A percentile compares a stretch with the other conserved stretches of the same genome.
These are phyloP conservation scores for Melanogaster broomeanus DNA, from an alignment of 768 basidiomycete species.

Conservation along the genomic window DNA sequence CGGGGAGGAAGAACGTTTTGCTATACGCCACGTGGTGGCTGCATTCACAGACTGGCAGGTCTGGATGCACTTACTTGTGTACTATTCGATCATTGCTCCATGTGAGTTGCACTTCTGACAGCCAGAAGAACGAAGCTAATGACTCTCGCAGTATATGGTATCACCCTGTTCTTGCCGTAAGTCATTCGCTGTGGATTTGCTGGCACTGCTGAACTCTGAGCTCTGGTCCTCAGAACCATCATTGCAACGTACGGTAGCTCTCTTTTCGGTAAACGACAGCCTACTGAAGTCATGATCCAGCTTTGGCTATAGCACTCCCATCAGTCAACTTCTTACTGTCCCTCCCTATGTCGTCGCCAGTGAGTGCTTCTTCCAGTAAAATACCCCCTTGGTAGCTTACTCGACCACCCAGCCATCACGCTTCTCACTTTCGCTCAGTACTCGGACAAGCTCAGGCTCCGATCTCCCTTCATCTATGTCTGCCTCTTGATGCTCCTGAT, in stretches of 20 bases:
- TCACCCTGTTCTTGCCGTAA: slow-evolving; percentile 70
- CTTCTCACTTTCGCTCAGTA: slow-evolving; percentile 53
- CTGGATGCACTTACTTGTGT: slow-evolving; percentile 12
- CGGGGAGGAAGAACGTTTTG: slow-evolving; percentile 66
- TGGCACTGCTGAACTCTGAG: background rate
- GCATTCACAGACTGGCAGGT: slow-evolving; percentile 69
- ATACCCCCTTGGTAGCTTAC: background rate
- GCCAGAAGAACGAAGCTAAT: too few relatives aligned
- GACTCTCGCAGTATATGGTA: slow-evolving; percentile 58
- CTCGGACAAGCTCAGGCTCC: slow-evolving; percentile 57
- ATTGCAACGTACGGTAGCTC: slow-evolving; percentile 45
- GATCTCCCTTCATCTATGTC: slow-evolving; percentile 59
- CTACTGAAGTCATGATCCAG: slow-evolving; percentile 30
- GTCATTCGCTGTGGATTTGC: slow-evolving; percentile 23
- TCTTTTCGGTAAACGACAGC: background rate
- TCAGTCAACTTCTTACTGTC: slow-evolving; percentile 67
- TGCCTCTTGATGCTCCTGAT: slow-evolving; percentile 52
- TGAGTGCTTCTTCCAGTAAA: slow-evolving; percentile 29
- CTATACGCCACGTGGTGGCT: slow-evolving; percentile 52
- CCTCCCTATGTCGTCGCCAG: slow-evolving; percentile 68
- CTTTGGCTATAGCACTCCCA: slow-evolving; percentile 57
- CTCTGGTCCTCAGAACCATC: slow-evolving; percentile 46
- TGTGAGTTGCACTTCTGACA: slow-evolving; percentile 40
- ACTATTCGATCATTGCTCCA: slow-evolving; percentile 56
- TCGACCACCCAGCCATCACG: slow-evolving; percentile 43